These are phyloP conservation scores for Fraxinus sp. DNA, from an alignment of 305 asterid genomes.

Conservation along the genomic window DNA sequence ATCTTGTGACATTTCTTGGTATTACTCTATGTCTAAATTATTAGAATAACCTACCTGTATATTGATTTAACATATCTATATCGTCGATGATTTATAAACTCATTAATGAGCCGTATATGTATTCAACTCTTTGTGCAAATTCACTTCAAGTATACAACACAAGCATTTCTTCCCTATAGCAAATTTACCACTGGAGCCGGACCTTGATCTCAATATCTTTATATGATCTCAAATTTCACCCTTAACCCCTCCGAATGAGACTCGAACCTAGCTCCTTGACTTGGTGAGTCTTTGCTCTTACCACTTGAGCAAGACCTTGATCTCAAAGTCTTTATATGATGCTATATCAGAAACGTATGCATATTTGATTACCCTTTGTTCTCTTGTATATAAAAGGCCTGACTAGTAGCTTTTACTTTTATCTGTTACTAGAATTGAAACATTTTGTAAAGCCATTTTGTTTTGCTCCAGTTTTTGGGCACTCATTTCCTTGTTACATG, in stretches of 20 bases:
- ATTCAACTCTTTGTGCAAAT: not conserved
- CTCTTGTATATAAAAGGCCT: not conserved
- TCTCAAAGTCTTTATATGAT: not conserved
- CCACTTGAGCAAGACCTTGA: not conserved
- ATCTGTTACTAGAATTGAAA: not conserved
- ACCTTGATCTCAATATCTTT: not conserved
- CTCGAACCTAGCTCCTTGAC: not conserved
- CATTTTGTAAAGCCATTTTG: not conserved
- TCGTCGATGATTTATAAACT: not conserved
- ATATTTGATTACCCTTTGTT: not conserved
- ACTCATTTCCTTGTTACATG: not conserved
- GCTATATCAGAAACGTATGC: not conserved
- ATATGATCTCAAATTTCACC: not conserved
- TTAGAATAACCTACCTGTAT: not conserved
- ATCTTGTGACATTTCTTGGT: not conserved
- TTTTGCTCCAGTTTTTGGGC: not conserved
- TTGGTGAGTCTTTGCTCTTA: not conserved
- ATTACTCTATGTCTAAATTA: not conserved
- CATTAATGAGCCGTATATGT: not conserved
- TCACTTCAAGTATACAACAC: not conserved
- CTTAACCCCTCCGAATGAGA: not conserved
- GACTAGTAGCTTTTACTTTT: not conserved
- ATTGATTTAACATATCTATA: not conserved
- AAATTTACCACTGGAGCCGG: not conserved
- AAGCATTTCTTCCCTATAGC: not conserved